These are phyloP conservation scores for Epichloe elymi DNA, from an alignment of 2,329 filamentous ascomycete genomes.

Conservation along the genomic window DNA sequence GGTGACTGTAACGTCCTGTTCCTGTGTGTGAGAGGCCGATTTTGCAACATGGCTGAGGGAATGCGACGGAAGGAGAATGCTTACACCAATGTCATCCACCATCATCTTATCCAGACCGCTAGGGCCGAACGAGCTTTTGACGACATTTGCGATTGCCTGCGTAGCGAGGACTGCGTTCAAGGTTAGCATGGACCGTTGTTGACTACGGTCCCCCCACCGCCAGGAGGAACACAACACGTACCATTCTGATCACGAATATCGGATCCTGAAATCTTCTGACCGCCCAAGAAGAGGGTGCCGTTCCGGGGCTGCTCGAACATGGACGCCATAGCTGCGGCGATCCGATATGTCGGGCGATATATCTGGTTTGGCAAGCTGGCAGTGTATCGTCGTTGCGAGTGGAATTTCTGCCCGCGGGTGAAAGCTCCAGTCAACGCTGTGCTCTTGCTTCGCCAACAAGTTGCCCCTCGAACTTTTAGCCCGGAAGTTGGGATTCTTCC, in stretches of 20 bases:
- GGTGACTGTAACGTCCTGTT: slow-evolving; percentile 88
- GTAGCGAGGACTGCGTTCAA: slow-evolving; percentile 64
- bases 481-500: slow-evolving; percentile 16
- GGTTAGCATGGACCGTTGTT: slow-evolving; percentile 3
- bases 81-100: slow-evolving; percentile 96
- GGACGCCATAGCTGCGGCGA: slow-evolving; percentile 57
- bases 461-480: slow-evolving; percentile 17
- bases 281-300: slow-evolving; percentile 92
- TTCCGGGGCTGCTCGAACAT: slow-evolving; percentile 94
- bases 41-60: not conserved
- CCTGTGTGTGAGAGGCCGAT: not conserved
- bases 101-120: slow-evolving; percentile 99
- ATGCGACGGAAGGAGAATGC: slow-evolving; percentile 15
- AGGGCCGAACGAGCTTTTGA: slow-evolving; percentile 96
- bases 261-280: slow-evolving; percentile 90
- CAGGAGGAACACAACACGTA: slow-evolving; percentile 26
- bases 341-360: slow-evolving; percentile 5
- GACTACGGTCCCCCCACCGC: not conserved
- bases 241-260: slow-evolving; percentile 97
- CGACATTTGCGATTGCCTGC: slow-evolving; percentile 94
- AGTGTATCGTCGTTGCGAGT: not conserved
- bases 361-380: slow-evolving; percentile 3
- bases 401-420: slow-evolving; percentile 6
- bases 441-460: slow-evolving; percentile 1
- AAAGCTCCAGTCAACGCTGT: slow-evolving; percentile 8